Conservation (phyloP, 306 rosid genomes). For the Cucurbita ficifolia region DNA sequence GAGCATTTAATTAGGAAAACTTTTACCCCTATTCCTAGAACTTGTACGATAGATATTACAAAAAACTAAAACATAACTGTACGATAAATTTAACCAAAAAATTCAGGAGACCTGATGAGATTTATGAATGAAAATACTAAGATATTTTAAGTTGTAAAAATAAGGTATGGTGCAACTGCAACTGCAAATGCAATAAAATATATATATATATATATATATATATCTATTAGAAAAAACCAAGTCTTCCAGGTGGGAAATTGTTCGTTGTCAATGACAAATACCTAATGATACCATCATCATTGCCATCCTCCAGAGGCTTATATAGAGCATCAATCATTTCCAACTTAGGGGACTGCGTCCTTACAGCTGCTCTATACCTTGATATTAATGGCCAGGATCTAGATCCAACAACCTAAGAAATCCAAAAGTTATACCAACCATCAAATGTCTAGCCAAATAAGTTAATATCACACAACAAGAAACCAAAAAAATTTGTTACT, state of each 20-base stretch:
- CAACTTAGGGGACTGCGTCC: constrained; percentile 64
- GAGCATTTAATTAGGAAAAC: not conserved
- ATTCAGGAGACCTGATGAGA: not conserved
- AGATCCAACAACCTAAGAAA: constrained; percentile 76
- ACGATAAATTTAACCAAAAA: not conserved
- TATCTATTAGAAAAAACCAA: not conserved
- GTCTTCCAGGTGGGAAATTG: not conserved
- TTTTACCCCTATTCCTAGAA: not conserved
- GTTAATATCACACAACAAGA: not conserved
- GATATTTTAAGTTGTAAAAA: not conserved
- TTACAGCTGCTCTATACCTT: constrained; percentile 73
- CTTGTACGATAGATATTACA: not conserved
- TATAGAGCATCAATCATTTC: constrained; percentile 85
- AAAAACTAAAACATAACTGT: not conserved
- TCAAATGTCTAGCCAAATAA: not conserved
- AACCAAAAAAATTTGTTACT: constrained; percentile 20
- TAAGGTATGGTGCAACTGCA: not conserved
- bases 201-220: too few relatives aligned
- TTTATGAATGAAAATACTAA: not conserved
- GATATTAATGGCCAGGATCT: constrained; percentile 78
- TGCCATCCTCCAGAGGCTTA: constrained; percentile 58
- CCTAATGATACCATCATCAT: constrained; percentile 88
- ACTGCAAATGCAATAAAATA: not conserved
- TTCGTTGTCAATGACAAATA: constrained; percentile 4
- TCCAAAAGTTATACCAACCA: constrained; percentile 10